These are phyloP conservation scores for Penicillium dipodomyicola DNA, from an alignment of 495 filamentous ascomycete genomes.

Conservation along the genomic window DNA sequence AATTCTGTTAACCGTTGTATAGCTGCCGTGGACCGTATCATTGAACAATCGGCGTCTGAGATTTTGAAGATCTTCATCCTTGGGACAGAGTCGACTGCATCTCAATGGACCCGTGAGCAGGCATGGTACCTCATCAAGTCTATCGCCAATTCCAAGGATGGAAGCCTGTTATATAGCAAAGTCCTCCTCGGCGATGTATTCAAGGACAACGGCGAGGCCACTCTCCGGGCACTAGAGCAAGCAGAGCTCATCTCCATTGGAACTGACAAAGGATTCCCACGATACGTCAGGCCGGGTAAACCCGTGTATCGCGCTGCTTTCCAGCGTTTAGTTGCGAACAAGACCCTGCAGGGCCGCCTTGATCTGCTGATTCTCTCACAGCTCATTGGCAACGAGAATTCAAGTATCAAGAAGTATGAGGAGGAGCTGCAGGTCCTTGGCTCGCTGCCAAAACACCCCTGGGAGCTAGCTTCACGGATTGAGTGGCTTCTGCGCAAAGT, in stretches of 20 bases:
- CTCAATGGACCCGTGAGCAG: conserved; percentile 74
- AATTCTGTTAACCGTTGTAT: conserved; percentile 19
- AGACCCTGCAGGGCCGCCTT: conserved; percentile 67
- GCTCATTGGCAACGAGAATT: conserved; percentile 68
- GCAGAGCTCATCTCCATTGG: conserved; percentile 82
- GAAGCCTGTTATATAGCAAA: conserved; percentile 72
- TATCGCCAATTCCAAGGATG: conserved; percentile 56
- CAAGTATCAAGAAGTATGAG: conserved; percentile 74
- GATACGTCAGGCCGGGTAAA: conserved; percentile 71
- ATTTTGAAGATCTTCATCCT: conserved; percentile 92
- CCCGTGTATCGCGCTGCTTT: conserved; percentile 90
- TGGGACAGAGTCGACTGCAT: conserved; percentile 39
- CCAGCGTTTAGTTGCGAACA: conserved; percentile 63
- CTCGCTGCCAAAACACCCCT: conserved; percentile 60
- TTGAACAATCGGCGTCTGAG: conserved; percentile 81
- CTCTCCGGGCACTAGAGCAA: conserved; percentile 76
- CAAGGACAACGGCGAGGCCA: conserved; percentile 61
- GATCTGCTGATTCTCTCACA: conserved; percentile 68
- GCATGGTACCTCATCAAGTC: conserved; percentile 84
- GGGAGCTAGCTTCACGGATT: conserved; percentile 58
- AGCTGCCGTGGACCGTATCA: conserved; percentile 85
- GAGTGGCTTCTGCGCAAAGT: conserved; percentile 73
- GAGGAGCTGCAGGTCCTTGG: conserved; percentile 68
- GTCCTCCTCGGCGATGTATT: conserved; percentile 74
- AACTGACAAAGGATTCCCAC: conserved; percentile 71